These are phyloP conservation scores for Podospora comata DNA, from an alignment of 495 filamentous ascomycete species.

Conservation along the genomic window DNA sequence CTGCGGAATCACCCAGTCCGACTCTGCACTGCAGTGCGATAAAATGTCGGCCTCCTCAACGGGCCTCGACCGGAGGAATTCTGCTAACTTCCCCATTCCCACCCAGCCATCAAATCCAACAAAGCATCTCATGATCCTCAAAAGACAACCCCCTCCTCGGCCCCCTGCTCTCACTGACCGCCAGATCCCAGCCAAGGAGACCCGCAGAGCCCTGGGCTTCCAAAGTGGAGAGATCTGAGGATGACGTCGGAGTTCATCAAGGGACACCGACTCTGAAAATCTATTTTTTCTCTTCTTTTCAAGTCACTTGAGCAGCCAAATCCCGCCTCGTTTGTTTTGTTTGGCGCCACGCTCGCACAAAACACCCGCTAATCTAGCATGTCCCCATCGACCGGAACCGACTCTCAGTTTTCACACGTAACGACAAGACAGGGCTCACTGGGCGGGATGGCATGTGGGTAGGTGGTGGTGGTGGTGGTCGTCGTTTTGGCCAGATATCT, in stretches of 20 bases:
- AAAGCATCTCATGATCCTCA: neutral
- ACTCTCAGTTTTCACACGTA: neutral
- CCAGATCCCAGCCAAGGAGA: conserved; percentile 2
- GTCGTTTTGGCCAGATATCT: neutral
- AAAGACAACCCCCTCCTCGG: neutral
- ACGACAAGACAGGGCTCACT: neutral
- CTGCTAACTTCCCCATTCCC: neutral
- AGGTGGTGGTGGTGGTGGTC: neutral
- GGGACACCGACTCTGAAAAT: neutral
- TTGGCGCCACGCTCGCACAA: conserved; percentile 1
- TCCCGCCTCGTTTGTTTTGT: conserved; percentile 1
- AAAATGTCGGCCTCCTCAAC: neutral
- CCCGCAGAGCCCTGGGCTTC: conserved; percentile 1
- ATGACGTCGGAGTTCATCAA: conserved; percentile 2
- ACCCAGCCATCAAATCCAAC: neutral
- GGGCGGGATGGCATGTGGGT: neutral
- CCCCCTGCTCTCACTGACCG: conserved; percentile 3
- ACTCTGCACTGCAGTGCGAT: neutral
- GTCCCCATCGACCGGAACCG: conserved; percentile 12
- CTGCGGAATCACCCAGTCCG: conserved; percentile 2
- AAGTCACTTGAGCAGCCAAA: conserved; percentile 1
- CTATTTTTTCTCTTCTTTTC: neutral
- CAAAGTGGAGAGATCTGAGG: conserved; percentile 1
- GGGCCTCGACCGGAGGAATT: neutral
- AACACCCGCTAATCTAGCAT: conserved; percentile 15